These are phyloP conservation scores for Penicillium riverlandense DNA, from an alignment of 495 filamentous ascomycete species.

Conservation along the genomic window DNA sequence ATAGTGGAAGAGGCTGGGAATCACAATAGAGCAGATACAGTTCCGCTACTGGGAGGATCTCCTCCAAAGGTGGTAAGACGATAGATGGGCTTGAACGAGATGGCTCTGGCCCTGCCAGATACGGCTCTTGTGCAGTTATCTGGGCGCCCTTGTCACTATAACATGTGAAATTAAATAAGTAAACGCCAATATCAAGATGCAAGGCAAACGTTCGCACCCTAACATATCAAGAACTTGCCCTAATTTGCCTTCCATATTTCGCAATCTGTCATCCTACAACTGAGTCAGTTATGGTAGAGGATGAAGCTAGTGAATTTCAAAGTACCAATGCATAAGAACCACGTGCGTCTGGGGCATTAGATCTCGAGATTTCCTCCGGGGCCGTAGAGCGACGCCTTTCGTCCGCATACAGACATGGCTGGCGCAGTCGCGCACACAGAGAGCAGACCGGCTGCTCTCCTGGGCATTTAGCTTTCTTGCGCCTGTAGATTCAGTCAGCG, in stretches of 20 bases:
- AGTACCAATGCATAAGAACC: constrained; percentile 17
- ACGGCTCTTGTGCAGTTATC: no score
- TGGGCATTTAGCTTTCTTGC: constrained; percentile 43
- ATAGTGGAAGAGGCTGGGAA: constrained; percentile 40
- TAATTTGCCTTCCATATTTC: constrained; percentile 32
- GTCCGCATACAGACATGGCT: constrained; percentile 34
- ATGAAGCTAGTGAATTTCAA: background rate
- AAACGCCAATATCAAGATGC: background rate
- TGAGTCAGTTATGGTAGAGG: background rate
- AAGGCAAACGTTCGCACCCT: constrained; percentile 10
- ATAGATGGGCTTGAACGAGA: constrained; percentile 5
- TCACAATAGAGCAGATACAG: constrained; percentile 39
- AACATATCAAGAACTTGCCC: constrained; percentile 27
- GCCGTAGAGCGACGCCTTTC: constrained; percentile 22
- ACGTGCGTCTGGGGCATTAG: constrained; percentile 3
- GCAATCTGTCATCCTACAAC: constrained; percentile 33
- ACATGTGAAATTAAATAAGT: no score
- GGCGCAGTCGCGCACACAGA: constrained; percentile 34
- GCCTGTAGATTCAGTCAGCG: constrained; percentile 17
- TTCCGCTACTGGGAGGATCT: constrained; percentile 28
- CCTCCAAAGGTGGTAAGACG: constrained; percentile 33
- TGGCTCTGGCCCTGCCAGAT: background rate
- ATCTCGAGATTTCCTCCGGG: constrained; percentile 5
- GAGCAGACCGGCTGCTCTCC: constrained; percentile 43
- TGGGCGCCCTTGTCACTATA: no score